Conservation (phyloP, 495 filamentous ascomycete species). For the Daldinia bambusicola region DNA sequence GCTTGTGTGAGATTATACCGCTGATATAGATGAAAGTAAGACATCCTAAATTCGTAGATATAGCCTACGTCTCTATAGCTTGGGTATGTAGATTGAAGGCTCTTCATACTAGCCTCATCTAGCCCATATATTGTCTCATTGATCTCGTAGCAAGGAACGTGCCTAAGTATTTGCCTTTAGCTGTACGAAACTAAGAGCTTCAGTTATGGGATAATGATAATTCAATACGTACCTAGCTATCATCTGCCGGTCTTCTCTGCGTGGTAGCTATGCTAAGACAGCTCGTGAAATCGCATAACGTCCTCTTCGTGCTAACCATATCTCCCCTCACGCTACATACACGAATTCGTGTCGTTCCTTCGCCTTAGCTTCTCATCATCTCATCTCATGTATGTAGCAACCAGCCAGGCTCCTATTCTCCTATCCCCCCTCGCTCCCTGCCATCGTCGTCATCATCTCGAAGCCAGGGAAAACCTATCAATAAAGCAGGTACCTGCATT, state of each 20-base stretch:
- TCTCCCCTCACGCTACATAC: too few species aligned
- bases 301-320: too few species aligned
- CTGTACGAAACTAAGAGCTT: neutral
- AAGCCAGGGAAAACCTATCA: neutral
- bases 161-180: neutral
- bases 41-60: neutral
- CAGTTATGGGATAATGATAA: neutral
- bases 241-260: too few species aligned
- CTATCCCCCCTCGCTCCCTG: too few species aligned
- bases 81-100: neutral
- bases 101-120: neutral
- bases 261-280: too few species aligned
- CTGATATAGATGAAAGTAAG: neutral
- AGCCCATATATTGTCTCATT: neutral
- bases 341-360: too few species aligned
- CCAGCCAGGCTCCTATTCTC: too few species aligned
- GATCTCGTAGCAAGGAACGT: neutral
- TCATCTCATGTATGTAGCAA: too few species aligned
- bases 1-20: neutral
- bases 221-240: neutral
- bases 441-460: neutral
- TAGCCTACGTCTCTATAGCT: neutral
- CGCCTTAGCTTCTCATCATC: too few species aligned
- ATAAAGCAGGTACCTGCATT: too few species aligned
- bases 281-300: too few species aligned